Evolutionary conservation across 306 rosid genomes (phyloP).

Genomic region (Trifolium repens): DNA sequence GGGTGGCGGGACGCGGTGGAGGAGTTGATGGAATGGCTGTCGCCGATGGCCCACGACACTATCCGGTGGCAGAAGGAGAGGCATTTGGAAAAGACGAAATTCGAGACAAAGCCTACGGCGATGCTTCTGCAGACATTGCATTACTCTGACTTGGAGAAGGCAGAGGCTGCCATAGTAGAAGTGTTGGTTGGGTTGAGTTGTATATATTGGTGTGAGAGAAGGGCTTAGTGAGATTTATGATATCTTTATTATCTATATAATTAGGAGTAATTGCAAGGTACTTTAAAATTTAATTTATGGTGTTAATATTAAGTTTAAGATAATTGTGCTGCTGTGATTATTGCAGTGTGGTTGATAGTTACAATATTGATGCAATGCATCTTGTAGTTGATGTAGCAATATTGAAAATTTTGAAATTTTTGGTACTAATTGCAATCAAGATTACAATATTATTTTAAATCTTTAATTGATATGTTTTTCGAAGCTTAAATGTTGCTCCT

Average conservation of each 20-base stretch:
- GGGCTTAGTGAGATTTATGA: neutral
- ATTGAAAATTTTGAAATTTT: neutral
- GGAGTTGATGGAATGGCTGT: slow-evolving; percentile 70
- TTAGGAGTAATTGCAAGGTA: slow-evolving; percentile 13
- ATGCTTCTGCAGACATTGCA: slow-evolving; percentile 70
- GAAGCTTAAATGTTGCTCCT: neutral
- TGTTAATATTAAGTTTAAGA: slow-evolving; percentile 6
- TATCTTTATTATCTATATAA: neutral
- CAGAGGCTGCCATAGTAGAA: slow-evolving; percentile 76
- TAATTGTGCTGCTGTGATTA: neutral
- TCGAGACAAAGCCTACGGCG: slow-evolving; percentile 42
- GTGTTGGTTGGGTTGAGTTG: slow-evolving; percentile 73
- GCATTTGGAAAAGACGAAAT: slow-evolving; percentile 51
- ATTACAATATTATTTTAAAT: neutral
- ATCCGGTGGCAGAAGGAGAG: slow-evolving; percentile 65
- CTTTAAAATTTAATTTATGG: neutral
- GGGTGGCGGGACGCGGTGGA: slow-evolving; percentile 77
- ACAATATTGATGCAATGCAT: neutral
- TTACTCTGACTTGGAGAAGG: slow-evolving; percentile 78
- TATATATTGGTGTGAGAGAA: slow-evolving; percentile 55
- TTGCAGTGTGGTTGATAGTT: neutral
- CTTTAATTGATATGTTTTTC: neutral
- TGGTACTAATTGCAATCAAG: neutral
- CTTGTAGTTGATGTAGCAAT: neutral
- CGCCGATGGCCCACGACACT: slow-evolving; percentile 65